These are phyloP conservation scores for Fraxinus ornus DNA, from an alignment of 305 asterid genomes.

Conservation along the genomic window DNA sequence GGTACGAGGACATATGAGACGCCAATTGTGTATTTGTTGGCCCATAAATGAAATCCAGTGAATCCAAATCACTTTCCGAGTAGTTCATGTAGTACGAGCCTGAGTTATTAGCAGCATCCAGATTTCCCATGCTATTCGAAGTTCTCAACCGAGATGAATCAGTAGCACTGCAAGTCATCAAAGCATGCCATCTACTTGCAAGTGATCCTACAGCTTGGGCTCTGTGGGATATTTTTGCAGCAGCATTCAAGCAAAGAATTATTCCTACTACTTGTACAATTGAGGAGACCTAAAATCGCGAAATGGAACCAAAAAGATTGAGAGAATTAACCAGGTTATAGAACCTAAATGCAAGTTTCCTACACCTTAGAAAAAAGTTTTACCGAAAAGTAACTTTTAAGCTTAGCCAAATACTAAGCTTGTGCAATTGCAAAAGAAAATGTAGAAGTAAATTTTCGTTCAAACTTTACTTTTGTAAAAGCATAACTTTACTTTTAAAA, in stretches of 20 bases:
- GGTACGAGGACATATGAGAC: constrained; percentile 69
- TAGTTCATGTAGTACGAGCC: constrained; percentile 35
- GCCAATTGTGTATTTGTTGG: constrained; percentile 58
- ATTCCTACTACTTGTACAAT: constrained; percentile 72
- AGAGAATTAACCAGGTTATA: not conserved
- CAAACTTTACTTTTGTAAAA: not conserved
- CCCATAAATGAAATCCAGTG: constrained; percentile 49
- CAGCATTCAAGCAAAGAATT: constrained; percentile 74
- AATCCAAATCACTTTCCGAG: constrained; percentile 82
- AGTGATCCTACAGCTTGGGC: constrained; percentile 78
- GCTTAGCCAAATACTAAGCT: not conserved
- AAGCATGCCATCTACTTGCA: constrained; percentile 81
- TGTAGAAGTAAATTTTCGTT: not conserved
- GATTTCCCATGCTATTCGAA: constrained; percentile 42
- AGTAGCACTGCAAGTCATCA: constrained; percentile 55
- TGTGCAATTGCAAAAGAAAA: not conserved
- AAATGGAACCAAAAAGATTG: not conserved
- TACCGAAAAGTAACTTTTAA: not conserved
- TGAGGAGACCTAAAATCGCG: constrained; percentile 51
- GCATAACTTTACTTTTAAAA: not conserved
- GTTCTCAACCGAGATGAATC: constrained; percentile 44
- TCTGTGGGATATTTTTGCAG: constrained; percentile 85
- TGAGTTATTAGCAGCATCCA: constrained; percentile 30
- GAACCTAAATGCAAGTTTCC: not conserved
- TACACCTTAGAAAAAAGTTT: not conserved